Evolutionary conservation across 768 basidiomycete species (phyloP), one percentile per base, ranked within the genome.

Genomic region (Psilocybe cyanescens): DNA sequence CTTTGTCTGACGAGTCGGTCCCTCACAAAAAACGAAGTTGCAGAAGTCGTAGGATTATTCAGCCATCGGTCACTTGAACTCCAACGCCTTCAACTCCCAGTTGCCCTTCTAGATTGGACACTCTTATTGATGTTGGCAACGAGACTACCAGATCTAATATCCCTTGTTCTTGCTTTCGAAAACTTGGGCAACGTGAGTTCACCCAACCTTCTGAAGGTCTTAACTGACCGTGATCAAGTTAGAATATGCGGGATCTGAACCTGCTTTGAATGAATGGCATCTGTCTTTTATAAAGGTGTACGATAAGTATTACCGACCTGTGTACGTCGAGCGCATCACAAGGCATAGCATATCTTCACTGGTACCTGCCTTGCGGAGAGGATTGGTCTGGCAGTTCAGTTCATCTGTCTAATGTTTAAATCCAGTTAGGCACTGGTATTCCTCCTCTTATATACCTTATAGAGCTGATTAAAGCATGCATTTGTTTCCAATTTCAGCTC

Each of bases 1-100:
- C 69, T 78, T 9, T 55, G 57, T 37, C 60, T 76, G 2, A 64
- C 65, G 0, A 68, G 71, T 17, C 64, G 67, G 29, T 73, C 67
- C 35, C 65, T 76, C 2, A 44, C 54, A 2, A 51, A 45, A n/a
- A 41, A 55, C 8, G 75, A 77, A 14, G 60, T 75, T 3, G 35
- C n/a, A 2, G 67, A 68, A 3, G 57, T 77, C 0, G 19, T 73
- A 4, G 45, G 60, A 2, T 24, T 71, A 8, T 74, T 76, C 35
- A 57, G 67, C 3, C 62, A 66, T 46, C 66, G 69, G 1, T 49
- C 65, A 28, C 65, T 67, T 44, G 62, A 68, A 24, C 45, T 76
- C 1, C 57, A 61, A 16, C 48, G 59, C 8, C 55, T 76, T 11
- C 64, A 72, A 9, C 51, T 76, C 12, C 71, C 73, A 35, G 59